phyloP scores from a whole-genome alignment of 2,329 filamentous ascomycete genomes.

The Colletotrichum kahawae region DNA sequence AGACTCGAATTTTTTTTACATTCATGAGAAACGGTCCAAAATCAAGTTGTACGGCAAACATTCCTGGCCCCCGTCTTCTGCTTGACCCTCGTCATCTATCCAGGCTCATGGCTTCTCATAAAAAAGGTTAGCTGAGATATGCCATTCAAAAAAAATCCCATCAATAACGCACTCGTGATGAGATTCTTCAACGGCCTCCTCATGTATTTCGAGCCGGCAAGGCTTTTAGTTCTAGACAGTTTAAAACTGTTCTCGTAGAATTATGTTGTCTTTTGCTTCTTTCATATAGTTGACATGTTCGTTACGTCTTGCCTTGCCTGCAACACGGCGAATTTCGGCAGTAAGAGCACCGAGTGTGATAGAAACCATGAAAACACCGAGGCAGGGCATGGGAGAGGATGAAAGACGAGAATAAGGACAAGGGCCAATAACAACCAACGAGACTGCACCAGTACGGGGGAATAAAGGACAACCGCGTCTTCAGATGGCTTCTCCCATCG shows the following conservation, averaged over 20 bases:
- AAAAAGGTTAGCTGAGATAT: background rate
- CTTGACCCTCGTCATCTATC: background rate
- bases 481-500: background rate
- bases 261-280: background rate
- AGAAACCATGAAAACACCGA: no score
- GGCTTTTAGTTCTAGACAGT: background rate
- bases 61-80: no score
- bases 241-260: background rate
- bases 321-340: no score
- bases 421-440: background rate
- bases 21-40: background rate
- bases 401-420: rapidly evolving
- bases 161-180: background rate
- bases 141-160: background rate
- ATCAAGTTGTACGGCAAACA: no score
- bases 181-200: no score
- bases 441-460: background rate
- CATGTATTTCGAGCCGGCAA: no score
- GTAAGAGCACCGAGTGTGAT: no score
- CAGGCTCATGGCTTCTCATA: background rate
- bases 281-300: background rate
- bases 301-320: background rate
- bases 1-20: rapidly evolving
- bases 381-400: background rate
- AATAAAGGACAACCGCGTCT: rapidly evolving